Percentiles rank a stretch among this genome's conserved stretches.
phyloP scores from a whole-genome alignment of 2,329 filamentous ascomycete genomes.

The Ascochyta fabae region DNA sequence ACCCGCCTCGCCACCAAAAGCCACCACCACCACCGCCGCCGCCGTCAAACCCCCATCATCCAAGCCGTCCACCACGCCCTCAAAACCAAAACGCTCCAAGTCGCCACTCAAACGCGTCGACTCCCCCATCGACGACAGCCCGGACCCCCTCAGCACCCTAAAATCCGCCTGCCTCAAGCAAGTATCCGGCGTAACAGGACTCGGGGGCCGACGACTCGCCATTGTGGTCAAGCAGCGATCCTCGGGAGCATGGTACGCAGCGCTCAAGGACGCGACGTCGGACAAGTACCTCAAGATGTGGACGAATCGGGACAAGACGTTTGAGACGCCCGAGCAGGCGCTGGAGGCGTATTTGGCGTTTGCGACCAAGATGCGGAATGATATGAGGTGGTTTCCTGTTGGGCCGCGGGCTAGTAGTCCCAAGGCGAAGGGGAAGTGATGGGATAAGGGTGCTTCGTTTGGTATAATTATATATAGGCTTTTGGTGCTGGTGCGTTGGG shows the following conservation, averaged over 20 bases:
- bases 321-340: conserved; percentile 28
- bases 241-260: conserved; percentile 35
- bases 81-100: conserved; percentile 10
- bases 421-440: conserved; percentile 7
- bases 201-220: conserved; percentile 31
- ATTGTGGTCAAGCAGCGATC: conserved; percentile 30
- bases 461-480: too few relatives aligned
- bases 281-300: conserved; percentile 42
- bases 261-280: conserved; percentile 32
- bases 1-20: not conserved
- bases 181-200: conserved; percentile 27
- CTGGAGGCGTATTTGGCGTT: conserved; percentile 36
- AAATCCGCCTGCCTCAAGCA: conserved; percentile 16
- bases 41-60: not conserved
- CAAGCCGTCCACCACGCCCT: not conserved
- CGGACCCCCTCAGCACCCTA: conserved; percentile 2
- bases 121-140: conserved; percentile 8
- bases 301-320: conserved; percentile 38
- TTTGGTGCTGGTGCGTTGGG: too few relatives aligned
- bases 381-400: conserved; percentile 33
- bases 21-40: not conserved
- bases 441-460: not conserved
- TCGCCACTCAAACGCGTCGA: conserved; percentile 9
- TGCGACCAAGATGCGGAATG: conserved; percentile 31
- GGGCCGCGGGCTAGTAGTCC: conserved; percentile 12